These are phyloP conservation scores for Ophiostoma ulmi DNA, from an alignment of 2,329 filamentous ascomycete genomes.

Conservation along the genomic window DNA sequence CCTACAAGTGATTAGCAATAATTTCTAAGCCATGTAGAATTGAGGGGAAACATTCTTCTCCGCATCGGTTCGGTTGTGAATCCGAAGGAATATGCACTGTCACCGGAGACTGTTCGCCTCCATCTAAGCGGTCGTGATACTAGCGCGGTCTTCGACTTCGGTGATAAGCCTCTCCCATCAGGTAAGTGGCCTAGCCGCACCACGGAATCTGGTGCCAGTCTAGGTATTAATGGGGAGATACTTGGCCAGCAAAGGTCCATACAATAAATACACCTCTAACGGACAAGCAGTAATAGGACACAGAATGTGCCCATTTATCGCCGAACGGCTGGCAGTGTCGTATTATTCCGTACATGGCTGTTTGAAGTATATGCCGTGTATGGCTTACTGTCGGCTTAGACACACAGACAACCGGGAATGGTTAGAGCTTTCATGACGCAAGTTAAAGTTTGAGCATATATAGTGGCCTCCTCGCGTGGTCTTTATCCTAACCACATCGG, in stretches of 20 bases:
- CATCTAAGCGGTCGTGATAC: slow-evolving; percentile 10
- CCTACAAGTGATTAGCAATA: not conserved
- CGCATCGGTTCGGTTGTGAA: slow-evolving; percentile 2
- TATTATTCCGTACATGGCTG: not conserved
- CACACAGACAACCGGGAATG: not conserved
- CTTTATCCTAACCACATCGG: not conserved
- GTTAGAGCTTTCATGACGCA: not conserved
- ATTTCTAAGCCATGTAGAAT: not conserved
- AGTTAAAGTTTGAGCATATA: not conserved
- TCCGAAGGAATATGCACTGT: not conserved
- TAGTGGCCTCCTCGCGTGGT: not conserved
- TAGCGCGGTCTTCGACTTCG: not conserved
- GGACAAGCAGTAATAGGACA: not conserved
- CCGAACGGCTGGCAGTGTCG: not conserved
- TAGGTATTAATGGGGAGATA: not conserved
- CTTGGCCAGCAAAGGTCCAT: not conserved
- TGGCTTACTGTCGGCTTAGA: not conserved
- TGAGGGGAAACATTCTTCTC: slow-evolving; percentile 3
- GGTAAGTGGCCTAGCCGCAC: not conserved
- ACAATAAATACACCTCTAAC: not conserved
- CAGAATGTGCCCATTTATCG: not conserved
- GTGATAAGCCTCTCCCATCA: not conserved
- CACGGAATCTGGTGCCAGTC: not conserved
- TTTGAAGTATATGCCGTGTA: not conserved
- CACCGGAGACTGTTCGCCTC: not conserved